These are phyloP conservation scores for Pseudofabraea citricarpa DNA, from an alignment of 2,329 filamentous ascomycete genomes.

Conservation along the genomic window DNA sequence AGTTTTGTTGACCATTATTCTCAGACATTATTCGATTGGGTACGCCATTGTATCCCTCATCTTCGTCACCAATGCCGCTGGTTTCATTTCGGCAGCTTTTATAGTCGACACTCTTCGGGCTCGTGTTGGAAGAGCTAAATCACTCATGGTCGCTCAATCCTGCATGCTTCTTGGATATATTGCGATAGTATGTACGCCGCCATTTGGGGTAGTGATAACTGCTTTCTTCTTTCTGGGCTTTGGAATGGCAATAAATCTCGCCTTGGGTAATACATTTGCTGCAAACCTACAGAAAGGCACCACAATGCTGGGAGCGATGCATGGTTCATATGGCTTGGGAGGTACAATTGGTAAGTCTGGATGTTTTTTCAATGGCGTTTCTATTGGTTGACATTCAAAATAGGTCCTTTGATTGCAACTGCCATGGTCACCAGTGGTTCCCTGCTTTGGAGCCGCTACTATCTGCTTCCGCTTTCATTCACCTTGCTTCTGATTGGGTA, in stretches of 20 bases:
- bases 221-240: conserved; percentile 66
- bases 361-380: no score
- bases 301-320: conserved; percentile 54
- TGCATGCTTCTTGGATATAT: conserved; percentile 58
- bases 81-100: conserved; percentile 70
- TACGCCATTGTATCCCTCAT: conserved; percentile 78
- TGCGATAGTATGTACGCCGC: conserved; percentile 61
- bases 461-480: conserved; percentile 59
- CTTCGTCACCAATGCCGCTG: conserved; percentile 72
- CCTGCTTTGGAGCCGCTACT: conserved; percentile 67
- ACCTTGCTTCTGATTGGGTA: conserved; percentile 51
- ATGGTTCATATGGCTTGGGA: conserved; percentile 64
- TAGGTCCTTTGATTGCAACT: conserved; percentile 73
- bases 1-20: conserved; percentile 4
- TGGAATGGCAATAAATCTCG: conserved; percentile 50
- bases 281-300: conserved; percentile 49
- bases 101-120: conserved; percentile 58
- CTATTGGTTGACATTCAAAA: conserved; percentile 21
- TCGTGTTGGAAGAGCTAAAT: conserved; percentile 60
- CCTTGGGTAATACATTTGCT: conserved; percentile 55
- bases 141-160: conserved; percentile 53
- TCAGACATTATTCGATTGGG: conserved; percentile 63
- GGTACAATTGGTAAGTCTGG: conserved; percentile 41
- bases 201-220: conserved; percentile 62
- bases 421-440: conserved; percentile 57